Evolutionary conservation across 371 early-diverging fungal species (phyloP).

Genomic region (Haplosporangium sp.): DNA sequence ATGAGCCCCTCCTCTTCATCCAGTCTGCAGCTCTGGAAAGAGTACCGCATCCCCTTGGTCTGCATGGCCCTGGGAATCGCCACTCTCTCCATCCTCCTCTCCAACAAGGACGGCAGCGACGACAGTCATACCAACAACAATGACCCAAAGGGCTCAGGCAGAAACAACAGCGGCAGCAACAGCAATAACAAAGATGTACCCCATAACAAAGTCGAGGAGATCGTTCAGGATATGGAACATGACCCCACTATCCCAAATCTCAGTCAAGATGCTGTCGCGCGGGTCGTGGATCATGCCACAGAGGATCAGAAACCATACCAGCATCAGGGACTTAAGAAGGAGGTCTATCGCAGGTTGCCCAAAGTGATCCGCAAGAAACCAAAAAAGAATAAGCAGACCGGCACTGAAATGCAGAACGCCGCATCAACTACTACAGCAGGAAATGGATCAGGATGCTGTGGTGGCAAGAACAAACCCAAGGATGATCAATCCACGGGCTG

Average conservation of each 20-base stretch:
- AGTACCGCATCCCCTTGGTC: slow-evolving; percentile 52
- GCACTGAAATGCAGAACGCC: slow-evolving; percentile 8
- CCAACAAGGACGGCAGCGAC: slow-evolving; percentile 20
- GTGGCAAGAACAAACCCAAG: slow-evolving; percentile 43
- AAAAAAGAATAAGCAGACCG: slow-evolving; percentile 36
- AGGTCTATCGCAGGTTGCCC: slow-evolving; percentile 41
- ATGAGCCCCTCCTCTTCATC: slow-evolving; percentile 30
- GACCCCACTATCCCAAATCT: slow-evolving; percentile 42
- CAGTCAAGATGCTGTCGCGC: slow-evolving; percentile 13
- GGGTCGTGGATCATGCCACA: slow-evolving; percentile 26
- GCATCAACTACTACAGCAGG: background rate
- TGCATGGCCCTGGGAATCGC: slow-evolving; percentile 53
- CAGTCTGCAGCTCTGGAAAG: slow-evolving; percentile 47
- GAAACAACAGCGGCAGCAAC: background rate
- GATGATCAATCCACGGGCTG: slow-evolving; percentile 19
- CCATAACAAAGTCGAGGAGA: slow-evolving; percentile 20
- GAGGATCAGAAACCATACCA: slow-evolving; percentile 27
- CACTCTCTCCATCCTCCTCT: slow-evolving; percentile 42
- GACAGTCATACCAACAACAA: background rate
- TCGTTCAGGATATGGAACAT: slow-evolving; percentile 38
- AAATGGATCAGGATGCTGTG: slow-evolving; percentile 32
- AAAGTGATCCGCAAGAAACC: slow-evolving; percentile 54
- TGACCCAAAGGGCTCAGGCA: background rate
- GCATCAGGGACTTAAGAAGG: slow-evolving; percentile 52
- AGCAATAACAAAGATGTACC: background rate